phyloP scores from a whole-genome alignment of 805 yeast genomes.

The Saccharomyces jurei region DNA sequence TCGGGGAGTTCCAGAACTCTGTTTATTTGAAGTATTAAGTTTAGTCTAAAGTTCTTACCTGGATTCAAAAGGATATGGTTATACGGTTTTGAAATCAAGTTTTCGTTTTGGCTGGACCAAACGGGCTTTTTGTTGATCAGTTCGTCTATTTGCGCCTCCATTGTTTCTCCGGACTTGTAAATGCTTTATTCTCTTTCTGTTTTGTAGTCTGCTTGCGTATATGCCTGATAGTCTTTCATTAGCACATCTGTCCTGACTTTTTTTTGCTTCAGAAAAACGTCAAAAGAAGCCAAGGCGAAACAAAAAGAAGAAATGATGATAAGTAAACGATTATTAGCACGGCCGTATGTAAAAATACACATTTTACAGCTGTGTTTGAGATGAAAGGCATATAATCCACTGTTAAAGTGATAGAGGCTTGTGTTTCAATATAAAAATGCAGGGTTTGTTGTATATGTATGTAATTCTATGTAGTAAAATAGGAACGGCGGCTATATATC shows the following conservation, averaged over 20 bases:
- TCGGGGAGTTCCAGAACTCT: constrained; percentile 39
- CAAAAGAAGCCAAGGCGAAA: neutral
- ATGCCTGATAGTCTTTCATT: neutral
- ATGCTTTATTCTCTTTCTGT: neutral
- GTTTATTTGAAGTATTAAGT: constrained; percentile 47
- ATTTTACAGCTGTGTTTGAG: neutral
- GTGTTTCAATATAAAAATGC: neutral
- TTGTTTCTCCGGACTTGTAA: neutral
- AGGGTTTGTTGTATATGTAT: neutral
- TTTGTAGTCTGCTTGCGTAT: neutral
- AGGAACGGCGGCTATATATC: neutral
- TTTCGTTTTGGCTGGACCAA: constrained; percentile 29
- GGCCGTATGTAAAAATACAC: neutral
- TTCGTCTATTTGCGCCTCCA: constrained; percentile 1
- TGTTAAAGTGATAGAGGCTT: neutral
- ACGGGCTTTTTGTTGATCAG: constrained; percentile 13
- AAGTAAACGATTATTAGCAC: neutral
- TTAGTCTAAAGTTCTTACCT: constrained; percentile 50
- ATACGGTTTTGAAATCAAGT: constrained; percentile 38
- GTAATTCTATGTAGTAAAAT: neutral
- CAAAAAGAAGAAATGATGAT: neutral
- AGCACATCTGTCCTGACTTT: neutral
- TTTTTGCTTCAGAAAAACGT: neutral
- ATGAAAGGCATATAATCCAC: neutral
- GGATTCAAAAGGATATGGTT: constrained; percentile 40